Conservation (phyloP, 2,329 filamentous ascomycete species). For the Fusarium abutilonis region DNA sequence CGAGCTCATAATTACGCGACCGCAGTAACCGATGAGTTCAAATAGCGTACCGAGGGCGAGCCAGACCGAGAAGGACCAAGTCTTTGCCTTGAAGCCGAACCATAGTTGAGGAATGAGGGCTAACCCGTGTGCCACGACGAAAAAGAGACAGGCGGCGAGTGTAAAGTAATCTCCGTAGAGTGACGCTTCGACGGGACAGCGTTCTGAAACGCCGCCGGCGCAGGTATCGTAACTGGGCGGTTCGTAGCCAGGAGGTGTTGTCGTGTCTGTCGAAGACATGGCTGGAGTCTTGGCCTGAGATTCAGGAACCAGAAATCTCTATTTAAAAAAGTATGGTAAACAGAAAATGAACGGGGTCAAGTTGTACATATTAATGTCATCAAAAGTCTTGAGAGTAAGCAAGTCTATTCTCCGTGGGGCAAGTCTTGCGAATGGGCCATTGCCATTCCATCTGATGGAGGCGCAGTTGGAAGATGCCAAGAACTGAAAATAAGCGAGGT, state of each 20-base stretch:
- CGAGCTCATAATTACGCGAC: constrained; percentile 52
- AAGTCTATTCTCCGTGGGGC: background rate
- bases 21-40: constrained; percentile 55
- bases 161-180: constrained; percentile 43
- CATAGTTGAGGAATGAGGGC: constrained; percentile 48
- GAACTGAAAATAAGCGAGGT: constrained; percentile 18
- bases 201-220: constrained; percentile 18
- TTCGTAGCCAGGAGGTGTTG: constrained; percentile 4
- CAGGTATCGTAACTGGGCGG: constrained; percentile 29
- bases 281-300: constrained; percentile 3
- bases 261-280: constrained; percentile 10
- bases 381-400: background rate
- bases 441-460: background rate
- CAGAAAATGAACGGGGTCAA: background rate
- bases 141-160: constrained; percentile 44
- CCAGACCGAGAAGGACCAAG: constrained; percentile 53
- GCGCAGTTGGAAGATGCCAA: constrained; percentile 23
- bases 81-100: constrained; percentile 49
- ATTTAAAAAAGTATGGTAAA: background rate
- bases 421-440: background rate
- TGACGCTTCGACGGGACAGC: constrained; percentile 39
- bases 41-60: constrained; percentile 52
- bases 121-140: constrained; percentile 50
- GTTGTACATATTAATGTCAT: constrained; percentile 1
- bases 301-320: background rate